Base-by-base conservation (phyloP, 2,329 filamentous ascomycete genomes). In the Coniella vitis region DNA sequence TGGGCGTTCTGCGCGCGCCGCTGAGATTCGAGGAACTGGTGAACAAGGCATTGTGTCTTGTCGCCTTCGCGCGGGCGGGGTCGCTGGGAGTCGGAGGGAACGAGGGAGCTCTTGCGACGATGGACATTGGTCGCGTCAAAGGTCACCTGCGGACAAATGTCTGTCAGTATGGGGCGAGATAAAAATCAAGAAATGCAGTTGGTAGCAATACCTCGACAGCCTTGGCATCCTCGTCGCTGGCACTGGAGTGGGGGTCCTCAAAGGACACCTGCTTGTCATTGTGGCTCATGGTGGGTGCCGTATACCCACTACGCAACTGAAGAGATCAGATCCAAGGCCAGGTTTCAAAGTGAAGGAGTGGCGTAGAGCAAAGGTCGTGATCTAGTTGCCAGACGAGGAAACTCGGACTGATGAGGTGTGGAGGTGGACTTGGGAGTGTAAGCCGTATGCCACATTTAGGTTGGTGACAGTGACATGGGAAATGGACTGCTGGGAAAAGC, bases 101-200 rank as follows among this genome's bases (percentile, higher is more conserved):
- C 76, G 42, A 86, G 70, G 12, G 81, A 85, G 58, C 79, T 83
- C 66, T 85, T 86, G 51, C 82, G 75, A 19, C 82, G 76, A 57
- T 83, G 81, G 0, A 74, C 72, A 55, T 77, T 83, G 35, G 72
- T 65, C 1, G 76, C 66, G 53, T 85, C 81, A 58, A 86, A 84
- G 19, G 79, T 73, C 43, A 85, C 80, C 78, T 80, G 25, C 10
- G 39, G 12, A 9, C 22, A 16, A 45, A 21, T 13, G 7, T 17
- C 29, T 37, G 46, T 31, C 35, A 25, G 34, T 22, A 19, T 36
- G 38, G 9, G 40, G 17, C 47, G n/a, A 25, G 21, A 39, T 14
- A 22, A 21, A 20, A 29, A 29, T 7, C 10, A 17, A 25, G 14
- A 41, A 8, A 31, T 12, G 29, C n/a, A 31, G 32, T 13, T 10